Evolutionary conservation across 2,329 filamentous ascomycete genomes (phyloP), one percentile per base, ranked within the genome.

Genomic region (Xylariaceae sp.): DNA sequence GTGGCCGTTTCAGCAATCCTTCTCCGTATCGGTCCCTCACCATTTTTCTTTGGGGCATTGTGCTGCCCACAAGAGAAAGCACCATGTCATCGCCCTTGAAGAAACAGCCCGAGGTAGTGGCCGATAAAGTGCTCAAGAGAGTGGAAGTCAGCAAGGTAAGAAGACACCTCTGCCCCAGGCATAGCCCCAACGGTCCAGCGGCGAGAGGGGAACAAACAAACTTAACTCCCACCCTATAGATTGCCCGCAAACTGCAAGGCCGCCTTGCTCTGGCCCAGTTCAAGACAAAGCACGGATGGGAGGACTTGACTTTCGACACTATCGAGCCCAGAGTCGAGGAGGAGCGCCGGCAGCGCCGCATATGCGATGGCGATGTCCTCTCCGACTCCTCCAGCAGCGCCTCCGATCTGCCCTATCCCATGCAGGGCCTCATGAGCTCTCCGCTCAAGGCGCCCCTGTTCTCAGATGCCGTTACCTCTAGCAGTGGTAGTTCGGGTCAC

Each of bases 261-360:
- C 89, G 92, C 56, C 83, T 99, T 52, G 92, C 94, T 51, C 83
- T 97, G 57, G 94, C 94, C 67, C 94, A 95, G 71, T 94, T 96
- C 80, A 97, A 97, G 75, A 90, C 94, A 59, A 90, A 95, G 72
- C 87, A 95, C 74, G 91, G 91, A 67, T 95, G 90, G 85, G 87
- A 96, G 71, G 89, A 94, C 69, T 80, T 95, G 67, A 89, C 87
- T 55, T 82, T 95, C 64, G 89, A 90, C 67, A 85, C 78, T 54
- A 89, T 96, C 71, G 90, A 95, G 71, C 89, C 90, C 45, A 87
- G 86, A 67, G 75, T 92, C 55, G 86, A 92, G 66, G 82, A 90
- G 66, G 82, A 92, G 71, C 77, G 91, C 66, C 82, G 85, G 60
- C 22, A 27, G 7, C 87, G 86, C 71, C 81, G 87, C 61, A 76